Conservation (phyloP, 306 rosid species). For the Malus sylvestris region DNA sequence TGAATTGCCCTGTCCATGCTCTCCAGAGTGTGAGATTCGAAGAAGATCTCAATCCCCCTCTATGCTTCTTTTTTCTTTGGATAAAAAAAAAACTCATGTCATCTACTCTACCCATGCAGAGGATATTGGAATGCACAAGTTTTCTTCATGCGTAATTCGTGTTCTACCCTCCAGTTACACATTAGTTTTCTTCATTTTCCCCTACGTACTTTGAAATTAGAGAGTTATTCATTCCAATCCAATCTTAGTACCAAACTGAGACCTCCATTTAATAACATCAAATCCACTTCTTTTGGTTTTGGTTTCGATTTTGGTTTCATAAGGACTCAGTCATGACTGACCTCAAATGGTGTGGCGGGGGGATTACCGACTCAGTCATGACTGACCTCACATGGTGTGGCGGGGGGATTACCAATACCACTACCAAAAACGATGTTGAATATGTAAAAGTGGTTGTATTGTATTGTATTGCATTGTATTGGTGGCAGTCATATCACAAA, state of each 20-base stretch:
- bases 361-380: not conserved
- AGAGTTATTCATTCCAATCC: no score
- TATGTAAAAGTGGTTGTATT: not conserved
- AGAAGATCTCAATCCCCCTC: not conserved
- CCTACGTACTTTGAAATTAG: not conserved
- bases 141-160: not conserved
- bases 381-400: slow-evolving; percentile 6
- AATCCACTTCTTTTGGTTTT: not conserved
- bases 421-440: not conserved
- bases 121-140: no score
- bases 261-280: not conserved
- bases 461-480: not conserved
- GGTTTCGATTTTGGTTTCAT: no score
- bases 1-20: no score
- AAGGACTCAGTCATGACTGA: not conserved
- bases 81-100: no score
- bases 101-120: no score
- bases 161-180: no score
- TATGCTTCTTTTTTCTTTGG: not conserved
- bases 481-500: slow-evolving; percentile 45
- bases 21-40: no score
- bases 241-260: no score
- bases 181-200: no score
- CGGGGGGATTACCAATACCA: not conserved
- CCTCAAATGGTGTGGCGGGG: slow-evolving; percentile 6